phyloP scores from a whole-genome alignment of 1,139 yeast species.

The Saccharomyces hybrid region DNA sequence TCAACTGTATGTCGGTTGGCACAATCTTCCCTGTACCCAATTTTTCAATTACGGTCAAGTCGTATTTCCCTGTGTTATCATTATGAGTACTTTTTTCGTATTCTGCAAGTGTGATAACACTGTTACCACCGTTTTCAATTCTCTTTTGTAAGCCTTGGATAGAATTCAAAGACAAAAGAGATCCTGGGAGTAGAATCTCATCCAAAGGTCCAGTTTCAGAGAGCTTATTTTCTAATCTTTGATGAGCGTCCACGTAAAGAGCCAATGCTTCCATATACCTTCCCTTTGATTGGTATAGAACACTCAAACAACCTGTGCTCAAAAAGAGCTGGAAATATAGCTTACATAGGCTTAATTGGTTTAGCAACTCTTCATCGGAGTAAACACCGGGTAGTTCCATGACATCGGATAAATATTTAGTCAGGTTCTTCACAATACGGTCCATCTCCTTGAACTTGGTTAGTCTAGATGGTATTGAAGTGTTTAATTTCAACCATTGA shows the following conservation, averaged over 20 bases:
- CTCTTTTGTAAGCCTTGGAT: slow-evolving; percentile 11
- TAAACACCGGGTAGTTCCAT: slow-evolving; percentile 86
- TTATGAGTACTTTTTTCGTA: slow-evolving; percentile 20
- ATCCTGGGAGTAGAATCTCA: slow-evolving; percentile 16
- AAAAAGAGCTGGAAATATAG: slow-evolving; percentile 18
- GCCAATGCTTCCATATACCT: slow-evolving; percentile 27
- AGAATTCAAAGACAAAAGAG: slow-evolving; percentile 14
- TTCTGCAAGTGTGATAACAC: slow-evolving; percentile 28
- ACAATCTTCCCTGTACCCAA: slow-evolving; percentile 35
- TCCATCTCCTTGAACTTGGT: slow-evolving; percentile 30
- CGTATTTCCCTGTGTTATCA: slow-evolving; percentile 4
- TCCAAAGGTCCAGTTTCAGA: slow-evolving; percentile 7
- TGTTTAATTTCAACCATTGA: slow-evolving; percentile 24
- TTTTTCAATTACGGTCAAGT: slow-evolving; percentile 41
- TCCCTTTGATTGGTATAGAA: slow-evolving; percentile 24
- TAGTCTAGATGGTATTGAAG: slow-evolving; percentile 40
- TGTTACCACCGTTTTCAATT: slow-evolving; percentile 19
- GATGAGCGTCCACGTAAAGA: slow-evolving; percentile 21
- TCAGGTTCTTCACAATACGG: slow-evolving; percentile 24
- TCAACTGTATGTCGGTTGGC: slow-evolving; percentile 34
- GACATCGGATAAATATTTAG: slow-evolving; percentile 40
- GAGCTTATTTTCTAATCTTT: slow-evolving; percentile 13
- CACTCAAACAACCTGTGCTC: slow-evolving; percentile 23
- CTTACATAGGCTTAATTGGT: slow-evolving; percentile 39
- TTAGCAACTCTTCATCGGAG: slow-evolving; percentile 62